These are phyloP conservation scores for Zymoseptoria brevis DNA, from an alignment of 2,329 filamentous ascomycete species.

Conservation along the genomic window DNA sequence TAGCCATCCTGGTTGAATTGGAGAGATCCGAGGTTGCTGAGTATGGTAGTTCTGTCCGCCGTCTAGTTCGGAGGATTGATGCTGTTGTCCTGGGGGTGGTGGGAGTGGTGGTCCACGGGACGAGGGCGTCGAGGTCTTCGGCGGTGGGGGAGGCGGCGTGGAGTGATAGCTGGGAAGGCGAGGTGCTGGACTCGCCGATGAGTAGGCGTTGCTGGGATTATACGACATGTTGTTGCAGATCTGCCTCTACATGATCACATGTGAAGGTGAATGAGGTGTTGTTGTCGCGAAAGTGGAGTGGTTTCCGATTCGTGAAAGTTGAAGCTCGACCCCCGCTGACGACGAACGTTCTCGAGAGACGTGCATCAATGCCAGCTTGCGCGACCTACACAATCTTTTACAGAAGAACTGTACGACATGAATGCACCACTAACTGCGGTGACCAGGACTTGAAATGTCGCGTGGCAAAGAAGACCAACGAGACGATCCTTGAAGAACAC, in stretches of 20 bases:
- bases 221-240: constrained; percentile 15
- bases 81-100: constrained; percentile 33
- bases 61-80: constrained; percentile 23
- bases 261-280: not conserved
- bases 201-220: not conserved
- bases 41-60: constrained; percentile 11
- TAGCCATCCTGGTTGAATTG: constrained; percentile 60
- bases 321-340: not conserved
- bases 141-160: constrained; percentile 42
- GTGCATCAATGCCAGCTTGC: not conserved
- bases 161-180: constrained; percentile 30
- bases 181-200: constrained; percentile 7
- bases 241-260: not conserved
- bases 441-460: constrained; percentile 16
- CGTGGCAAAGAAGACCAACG: constrained; percentile 14
- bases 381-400: not conserved
- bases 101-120: constrained; percentile 39
- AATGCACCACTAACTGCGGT: constrained; percentile 3
- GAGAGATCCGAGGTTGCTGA: constrained; percentile 16
- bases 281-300: not conserved
- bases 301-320: not conserved
- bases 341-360: not conserved
- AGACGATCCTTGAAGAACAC: not conserved
- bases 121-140: constrained; percentile 39
- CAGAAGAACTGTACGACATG: constrained; percentile 15